phyloP scores from a whole-genome alignment of 2,329 filamentous ascomycete genomes.

The Arthrobotrys pseudoclavata region DNA sequence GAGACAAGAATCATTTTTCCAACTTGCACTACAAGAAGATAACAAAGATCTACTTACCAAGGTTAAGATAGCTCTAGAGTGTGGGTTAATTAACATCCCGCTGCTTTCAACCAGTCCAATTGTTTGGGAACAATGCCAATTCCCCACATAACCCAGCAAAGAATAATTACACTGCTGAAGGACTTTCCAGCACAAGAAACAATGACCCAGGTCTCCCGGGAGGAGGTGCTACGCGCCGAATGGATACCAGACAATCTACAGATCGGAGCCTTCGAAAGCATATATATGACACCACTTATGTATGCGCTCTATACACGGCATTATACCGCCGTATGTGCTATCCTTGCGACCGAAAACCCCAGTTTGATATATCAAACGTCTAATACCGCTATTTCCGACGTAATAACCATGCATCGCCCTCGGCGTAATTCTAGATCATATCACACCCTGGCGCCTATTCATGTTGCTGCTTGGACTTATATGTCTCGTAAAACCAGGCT shows the following conservation, averaged over 20 bases:
- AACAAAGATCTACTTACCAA: not conserved
- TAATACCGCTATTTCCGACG: not conserved
- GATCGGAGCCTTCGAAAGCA: not conserved
- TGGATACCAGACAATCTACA: not conserved
- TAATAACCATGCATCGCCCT: not conserved
- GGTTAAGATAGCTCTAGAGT: not conserved
- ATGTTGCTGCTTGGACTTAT: not conserved
- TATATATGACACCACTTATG: constrained; percentile 12
- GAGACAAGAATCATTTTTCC: not conserved
- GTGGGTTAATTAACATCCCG: not conserved
- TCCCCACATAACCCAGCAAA: not conserved
- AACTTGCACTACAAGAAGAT: not conserved
- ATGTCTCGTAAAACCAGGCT: not conserved
- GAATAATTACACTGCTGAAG: not conserved
- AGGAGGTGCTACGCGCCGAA: not conserved
- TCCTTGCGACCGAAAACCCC: not conserved
- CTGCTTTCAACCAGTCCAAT: not conserved
- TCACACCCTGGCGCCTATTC: not conserved
- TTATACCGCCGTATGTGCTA: not conserved
- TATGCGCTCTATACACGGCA: not conserved
- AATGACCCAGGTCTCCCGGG: too few species aligned
- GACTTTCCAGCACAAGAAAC: not conserved
- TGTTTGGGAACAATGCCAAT: not conserved
- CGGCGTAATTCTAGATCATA: not conserved
- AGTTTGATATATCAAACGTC: not conserved